These are phyloP conservation scores for Ogataea zsoltii DNA, from an alignment of 805 yeast genomes.

Conservation along the genomic window DNA sequence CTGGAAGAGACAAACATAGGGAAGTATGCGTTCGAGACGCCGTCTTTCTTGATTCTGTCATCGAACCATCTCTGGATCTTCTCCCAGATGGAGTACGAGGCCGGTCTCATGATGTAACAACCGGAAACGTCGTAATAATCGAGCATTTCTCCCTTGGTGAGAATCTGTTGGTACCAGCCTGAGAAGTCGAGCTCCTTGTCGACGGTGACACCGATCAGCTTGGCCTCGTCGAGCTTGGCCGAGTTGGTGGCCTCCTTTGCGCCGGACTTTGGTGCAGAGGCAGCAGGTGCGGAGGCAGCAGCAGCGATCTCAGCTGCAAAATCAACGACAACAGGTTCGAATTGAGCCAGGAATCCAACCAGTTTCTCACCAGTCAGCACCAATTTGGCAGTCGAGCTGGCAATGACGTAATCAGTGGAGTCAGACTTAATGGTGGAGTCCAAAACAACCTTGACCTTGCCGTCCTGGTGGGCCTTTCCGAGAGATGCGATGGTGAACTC, in stretches of 20 bases:
- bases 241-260: constrained; percentile 27
- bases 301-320: constrained; percentile 46
- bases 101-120: constrained; percentile 96
- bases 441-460: constrained; percentile 59
- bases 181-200: constrained; percentile 92
- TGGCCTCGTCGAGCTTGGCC: constrained; percentile 78
- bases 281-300: constrained; percentile 40
- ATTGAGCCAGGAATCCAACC: constrained; percentile 49
- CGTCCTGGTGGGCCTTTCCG: constrained; percentile 45
- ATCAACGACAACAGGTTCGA: constrained; percentile 56
- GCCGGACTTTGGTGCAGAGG: constrained; percentile 28
- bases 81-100: constrained; percentile 95
- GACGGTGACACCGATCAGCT: constrained; percentile 92
- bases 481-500: constrained; percentile 62
- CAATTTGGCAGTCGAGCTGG: constrained; percentile 55
- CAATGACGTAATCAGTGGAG: constrained; percentile 43
- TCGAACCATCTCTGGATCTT: constrained; percentile 87
- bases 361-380: constrained; percentile 48
- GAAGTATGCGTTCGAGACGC: constrained; percentile 94
- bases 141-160: constrained; percentile 96
- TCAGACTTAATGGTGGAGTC: constrained; percentile 50
- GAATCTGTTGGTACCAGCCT: constrained; percentile 95
- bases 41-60: constrained; percentile 74
- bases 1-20: constrained; percentile 96
- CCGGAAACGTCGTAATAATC: constrained; percentile 99